These are phyloP conservation scores for Adansonia grandidieri DNA, from an alignment of 441 rosid species.

Conservation along the genomic window DNA sequence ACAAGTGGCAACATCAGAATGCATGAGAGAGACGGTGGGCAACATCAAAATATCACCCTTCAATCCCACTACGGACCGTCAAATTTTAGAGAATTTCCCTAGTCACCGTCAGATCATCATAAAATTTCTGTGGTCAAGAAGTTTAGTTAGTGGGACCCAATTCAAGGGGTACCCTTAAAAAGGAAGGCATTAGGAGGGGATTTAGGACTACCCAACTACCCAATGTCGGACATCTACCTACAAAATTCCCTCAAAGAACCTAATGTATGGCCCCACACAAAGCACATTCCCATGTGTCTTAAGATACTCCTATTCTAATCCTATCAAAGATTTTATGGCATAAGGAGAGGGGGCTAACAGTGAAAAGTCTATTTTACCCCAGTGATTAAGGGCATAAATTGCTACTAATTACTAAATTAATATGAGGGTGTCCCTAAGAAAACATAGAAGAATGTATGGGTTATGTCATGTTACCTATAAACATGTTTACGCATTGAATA, in stretches of 20 bases:
- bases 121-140: conserved; percentile 13
- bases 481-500: too few species aligned
- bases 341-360: neutral
- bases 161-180: neutral
- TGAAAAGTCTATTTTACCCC: neutral
- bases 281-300: conserved; percentile 23
- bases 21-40: neutral
- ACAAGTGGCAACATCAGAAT: conserved; percentile 31
- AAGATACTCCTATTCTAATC: neutral
- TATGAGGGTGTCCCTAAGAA: neutral
- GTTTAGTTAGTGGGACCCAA: neutral
- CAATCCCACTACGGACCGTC: neutral
- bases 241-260: neutral
- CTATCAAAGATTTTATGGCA: neutral
- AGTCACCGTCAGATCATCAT: conserved; percentile 24
- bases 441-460: neutral
- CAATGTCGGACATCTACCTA: conserved; percentile 25
- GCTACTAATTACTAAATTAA: neutral
- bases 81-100: neutral
- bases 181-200: neutral
- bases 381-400: conserved; percentile 4
- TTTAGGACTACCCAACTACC: conserved; percentile 32
- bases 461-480: neutral
- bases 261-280: conserved; percentile 7
- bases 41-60: neutral